Percentiles rank a stretch among this genome's conserved stretches.
Conservation (phyloP, 2,329 filamentous ascomycete genomes). For the Botrytis deweyae region DNA sequence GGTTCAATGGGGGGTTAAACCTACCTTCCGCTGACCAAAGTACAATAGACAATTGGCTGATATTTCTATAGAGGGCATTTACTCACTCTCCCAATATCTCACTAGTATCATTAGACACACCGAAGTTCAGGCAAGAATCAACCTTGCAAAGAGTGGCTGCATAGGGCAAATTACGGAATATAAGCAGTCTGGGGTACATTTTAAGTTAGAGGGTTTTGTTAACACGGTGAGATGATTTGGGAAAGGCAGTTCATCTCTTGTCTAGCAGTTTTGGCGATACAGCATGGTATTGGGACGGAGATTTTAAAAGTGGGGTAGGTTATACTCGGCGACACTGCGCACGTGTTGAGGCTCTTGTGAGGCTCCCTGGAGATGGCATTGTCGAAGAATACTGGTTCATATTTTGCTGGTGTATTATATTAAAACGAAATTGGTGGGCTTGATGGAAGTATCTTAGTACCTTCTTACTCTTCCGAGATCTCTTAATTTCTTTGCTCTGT, state of each 20-base stretch:
- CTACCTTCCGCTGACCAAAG: background rate
- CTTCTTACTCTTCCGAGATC: background rate
- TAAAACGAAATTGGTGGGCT: background rate
- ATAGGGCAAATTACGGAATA: background rate
- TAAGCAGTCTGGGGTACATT: background rate
- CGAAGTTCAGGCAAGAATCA: background rate
- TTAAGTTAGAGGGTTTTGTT: background rate
- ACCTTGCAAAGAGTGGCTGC: background rate
- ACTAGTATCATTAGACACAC: conserved; percentile 9
- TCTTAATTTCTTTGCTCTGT: background rate
- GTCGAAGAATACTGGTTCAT: background rate
- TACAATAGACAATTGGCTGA: background rate
- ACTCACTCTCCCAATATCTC: background rate
- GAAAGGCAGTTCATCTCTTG: background rate
- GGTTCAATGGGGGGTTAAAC: no score
- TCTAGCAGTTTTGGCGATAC: background rate
- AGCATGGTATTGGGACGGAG: background rate
- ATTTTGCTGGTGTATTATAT: background rate
- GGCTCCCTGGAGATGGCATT: background rate
- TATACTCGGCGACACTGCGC: background rate
- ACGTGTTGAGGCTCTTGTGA: conserved; percentile 6
- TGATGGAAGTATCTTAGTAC: background rate
- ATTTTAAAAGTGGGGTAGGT: background rate
- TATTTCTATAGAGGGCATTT: background rate
- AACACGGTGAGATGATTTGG: background rate